Evolutionary conservation across 768 basidiomycete genomes (phyloP).

Genomic region (Russula dissimulans): DNA sequence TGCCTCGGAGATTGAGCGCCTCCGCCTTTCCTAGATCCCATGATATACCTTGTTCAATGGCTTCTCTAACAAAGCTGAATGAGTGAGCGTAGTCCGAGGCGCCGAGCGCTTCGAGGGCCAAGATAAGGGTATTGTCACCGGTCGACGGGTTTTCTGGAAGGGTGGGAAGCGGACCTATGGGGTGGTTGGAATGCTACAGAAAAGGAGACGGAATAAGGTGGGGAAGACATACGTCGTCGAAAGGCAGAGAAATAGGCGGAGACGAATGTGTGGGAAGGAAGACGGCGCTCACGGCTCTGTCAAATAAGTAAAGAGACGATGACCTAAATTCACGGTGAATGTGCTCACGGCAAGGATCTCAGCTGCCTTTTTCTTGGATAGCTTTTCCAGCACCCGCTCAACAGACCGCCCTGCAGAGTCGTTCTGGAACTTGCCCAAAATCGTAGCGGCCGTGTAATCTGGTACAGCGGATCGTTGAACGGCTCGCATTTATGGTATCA

Average conservation of each 20-base stretch:
- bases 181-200: neutral
- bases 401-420: slow-evolving; percentile 68
- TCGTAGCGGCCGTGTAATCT: slow-evolving; percentile 97
- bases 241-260: slow-evolving; percentile 96
- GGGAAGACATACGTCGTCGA: slow-evolving; percentile 59
- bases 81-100: slow-evolving; percentile 82
- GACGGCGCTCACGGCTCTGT: slow-evolving; percentile 64
- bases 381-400: slow-evolving; percentile 84
- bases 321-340: neutral
- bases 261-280: slow-evolving; percentile 88
- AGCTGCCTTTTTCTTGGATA: slow-evolving; percentile 62
- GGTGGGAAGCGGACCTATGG: slow-evolving; percentile 50
- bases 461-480: neutral
- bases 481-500: neutral
- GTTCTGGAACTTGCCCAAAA: slow-evolving; percentile 89
- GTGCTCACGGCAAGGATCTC: slow-evolving; percentile 58
- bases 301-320: neutral
- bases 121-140: slow-evolving; percentile 75
- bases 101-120: slow-evolving; percentile 74
- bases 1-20: slow-evolving; percentile 87
- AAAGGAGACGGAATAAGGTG: neutral
- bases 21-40: slow-evolving; percentile 69
- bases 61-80: slow-evolving; percentile 70
- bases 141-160: slow-evolving; percentile 67
- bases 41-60: slow-evolving; percentile 79